These are phyloP conservation scores for Ustilago lituana DNA, from an alignment of 1,284 basidiomycete species.

Conservation along the genomic window DNA sequence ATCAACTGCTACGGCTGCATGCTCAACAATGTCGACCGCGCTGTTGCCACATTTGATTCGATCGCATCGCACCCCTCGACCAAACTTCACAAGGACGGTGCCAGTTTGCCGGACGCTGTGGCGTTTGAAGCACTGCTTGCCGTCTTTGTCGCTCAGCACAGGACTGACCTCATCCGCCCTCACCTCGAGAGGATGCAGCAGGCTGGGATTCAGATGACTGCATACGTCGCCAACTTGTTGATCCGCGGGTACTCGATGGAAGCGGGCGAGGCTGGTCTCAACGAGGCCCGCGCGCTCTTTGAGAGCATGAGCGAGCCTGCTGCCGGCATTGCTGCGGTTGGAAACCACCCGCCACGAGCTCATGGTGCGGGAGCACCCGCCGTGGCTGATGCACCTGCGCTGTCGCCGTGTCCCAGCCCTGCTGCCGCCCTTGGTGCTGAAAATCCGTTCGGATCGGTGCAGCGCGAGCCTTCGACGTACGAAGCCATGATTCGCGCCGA, in stretches of 20 bases:
- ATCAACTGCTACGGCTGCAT: constrained; percentile 91
- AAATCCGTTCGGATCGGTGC: constrained; percentile 74
- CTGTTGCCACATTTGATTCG: constrained; percentile 81
- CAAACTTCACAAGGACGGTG: constrained; percentile 47
- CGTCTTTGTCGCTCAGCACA: constrained; percentile 81
- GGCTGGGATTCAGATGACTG: constrained; percentile 84
- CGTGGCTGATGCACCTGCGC: constrained; percentile 5
- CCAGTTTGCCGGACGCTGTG: constrained; percentile 78
- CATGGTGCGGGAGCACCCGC: constrained; percentile 68
- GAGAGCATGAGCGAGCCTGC: constrained; percentile 86
- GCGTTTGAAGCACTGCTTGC: constrained; percentile 91
- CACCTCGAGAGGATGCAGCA: constrained; percentile 76
- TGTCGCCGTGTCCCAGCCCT: background rate
- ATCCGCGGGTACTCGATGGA: constrained; percentile 79
- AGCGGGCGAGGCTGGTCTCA: constrained; percentile 72
- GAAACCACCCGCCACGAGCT: constrained; percentile 77
- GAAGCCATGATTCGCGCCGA: constrained; percentile 95
- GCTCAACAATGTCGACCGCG: constrained; percentile 79
- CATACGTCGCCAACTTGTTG: constrained; percentile 92
- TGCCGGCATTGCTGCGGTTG: constrained; percentile 84
- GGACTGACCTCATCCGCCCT: constrained; percentile 79
- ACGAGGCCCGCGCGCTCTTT: constrained; percentile 73
- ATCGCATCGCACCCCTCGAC: constrained; percentile 72
- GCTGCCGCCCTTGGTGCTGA: background rate
- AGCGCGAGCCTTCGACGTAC: constrained; percentile 88